Conservation (phyloP, 2,329 filamentous ascomycete species). For the Chaetomium globosum region DNA sequence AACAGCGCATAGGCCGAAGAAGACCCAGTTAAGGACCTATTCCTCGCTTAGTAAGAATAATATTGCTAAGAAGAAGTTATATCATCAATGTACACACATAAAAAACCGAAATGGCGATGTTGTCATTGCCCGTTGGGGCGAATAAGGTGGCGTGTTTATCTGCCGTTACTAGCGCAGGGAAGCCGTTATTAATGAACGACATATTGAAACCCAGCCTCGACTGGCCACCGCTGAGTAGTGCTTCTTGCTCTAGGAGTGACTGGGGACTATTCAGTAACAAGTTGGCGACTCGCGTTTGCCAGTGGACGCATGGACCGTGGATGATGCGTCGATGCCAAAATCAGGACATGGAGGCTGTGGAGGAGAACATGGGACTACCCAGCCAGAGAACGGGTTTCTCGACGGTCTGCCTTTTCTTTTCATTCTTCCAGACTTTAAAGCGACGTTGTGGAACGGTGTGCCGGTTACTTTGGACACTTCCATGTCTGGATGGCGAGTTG, state of each 20-base stretch:
- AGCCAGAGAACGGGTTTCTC: not conserved
- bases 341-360: not conserved
- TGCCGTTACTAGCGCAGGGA: not conserved
- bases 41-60: not conserved
- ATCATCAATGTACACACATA: not conserved
- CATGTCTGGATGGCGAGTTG: no score
- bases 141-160: not conserved
- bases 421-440: not conserved
- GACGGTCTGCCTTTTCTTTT: not conserved
- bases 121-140: constrained; percentile 1
- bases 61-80: not conserved
- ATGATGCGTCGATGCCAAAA: no score
- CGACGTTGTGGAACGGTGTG: not conserved
- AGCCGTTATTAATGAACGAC: not conserved
- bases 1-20: constrained; percentile 17
- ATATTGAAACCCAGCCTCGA: not conserved
- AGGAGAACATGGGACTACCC: not conserved
- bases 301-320: not conserved
- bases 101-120: not conserved
- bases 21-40: constrained; percentile 17
- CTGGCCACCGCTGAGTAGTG: not conserved
- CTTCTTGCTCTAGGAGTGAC: not conserved
- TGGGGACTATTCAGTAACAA: no score
- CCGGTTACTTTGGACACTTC: not conserved
- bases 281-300: not conserved